Conservation (phyloP, 352 stramenopile genomes). For the Globisporangium spiculum region DNA sequence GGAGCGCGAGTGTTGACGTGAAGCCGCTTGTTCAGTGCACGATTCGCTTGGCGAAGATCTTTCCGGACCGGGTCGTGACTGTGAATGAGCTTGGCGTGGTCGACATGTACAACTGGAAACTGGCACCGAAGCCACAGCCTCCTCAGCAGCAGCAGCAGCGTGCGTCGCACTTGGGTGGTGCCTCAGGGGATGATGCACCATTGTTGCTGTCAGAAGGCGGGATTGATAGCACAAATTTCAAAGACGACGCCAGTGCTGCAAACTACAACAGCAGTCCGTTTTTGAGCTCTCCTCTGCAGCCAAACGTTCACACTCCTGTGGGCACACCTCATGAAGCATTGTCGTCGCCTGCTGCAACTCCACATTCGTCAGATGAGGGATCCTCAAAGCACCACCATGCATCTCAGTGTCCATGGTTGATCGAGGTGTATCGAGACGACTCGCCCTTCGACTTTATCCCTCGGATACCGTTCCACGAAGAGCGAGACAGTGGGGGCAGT, state of each 20-base stretch:
- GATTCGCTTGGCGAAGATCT: slow-evolving; percentile 67
- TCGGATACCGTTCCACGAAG: slow-evolving; percentile 72
- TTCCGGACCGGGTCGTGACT: slow-evolving; percentile 71
- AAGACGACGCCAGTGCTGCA: not conserved
- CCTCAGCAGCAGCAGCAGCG: not conserved
- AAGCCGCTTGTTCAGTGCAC: slow-evolving; percentile 56
- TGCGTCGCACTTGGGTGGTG: not conserved
- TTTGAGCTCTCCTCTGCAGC: not conserved
- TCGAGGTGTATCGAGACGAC: slow-evolving; percentile 66
- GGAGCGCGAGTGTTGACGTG: slow-evolving; percentile 55
- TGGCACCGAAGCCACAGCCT: slow-evolving; percentile 50
- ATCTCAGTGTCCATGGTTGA: slow-evolving; percentile 54
- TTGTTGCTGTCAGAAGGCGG: not conserved
- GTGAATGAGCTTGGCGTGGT: slow-evolving; percentile 84
- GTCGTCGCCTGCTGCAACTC: not conserved
- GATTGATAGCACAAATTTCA: not conserved
- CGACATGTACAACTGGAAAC: slow-evolving; percentile 85
- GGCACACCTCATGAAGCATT: slow-evolving; percentile 4
- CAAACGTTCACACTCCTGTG: not conserved
- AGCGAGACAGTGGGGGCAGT: slow-evolving; percentile 20
- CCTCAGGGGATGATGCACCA: not conserved
- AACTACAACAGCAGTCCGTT: not conserved
- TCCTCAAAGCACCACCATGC: not conserved
- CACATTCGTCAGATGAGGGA: not conserved
- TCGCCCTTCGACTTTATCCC: slow-evolving; percentile 82